A percentile compares a stretch with the other conserved stretches of the same genome.
These are phyloP conservation scores for Bruguiera sexangula DNA, from an alignment of 345 rosid species.

Conservation along the genomic window DNA sequence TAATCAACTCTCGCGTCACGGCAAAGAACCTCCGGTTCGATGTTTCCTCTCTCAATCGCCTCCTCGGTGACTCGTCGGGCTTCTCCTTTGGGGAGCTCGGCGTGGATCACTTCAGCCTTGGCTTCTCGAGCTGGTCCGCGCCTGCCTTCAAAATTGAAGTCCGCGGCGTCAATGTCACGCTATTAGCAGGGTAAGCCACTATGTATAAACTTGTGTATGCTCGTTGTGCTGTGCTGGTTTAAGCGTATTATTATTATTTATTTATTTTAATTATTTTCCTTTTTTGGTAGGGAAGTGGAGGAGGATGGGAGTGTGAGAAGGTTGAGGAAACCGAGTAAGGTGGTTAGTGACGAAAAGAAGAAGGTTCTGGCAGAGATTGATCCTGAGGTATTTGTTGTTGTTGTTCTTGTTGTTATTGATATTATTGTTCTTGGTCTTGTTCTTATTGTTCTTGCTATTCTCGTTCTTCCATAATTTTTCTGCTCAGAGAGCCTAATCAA, in stretches of 20 bases:
- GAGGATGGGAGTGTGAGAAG: constrained; percentile 36
- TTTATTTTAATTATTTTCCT: background rate
- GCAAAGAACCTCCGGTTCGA: constrained; percentile 48
- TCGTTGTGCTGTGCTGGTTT: constrained; percentile 1
- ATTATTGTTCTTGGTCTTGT: background rate
- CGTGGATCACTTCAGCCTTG: constrained; percentile 47
- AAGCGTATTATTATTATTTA: constrained; percentile 1
- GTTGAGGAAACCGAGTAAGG: constrained; percentile 25
- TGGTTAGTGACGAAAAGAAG: constrained; percentile 37
- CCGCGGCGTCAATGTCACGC: constrained; percentile 50
- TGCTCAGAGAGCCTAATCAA: too few relatives aligned
- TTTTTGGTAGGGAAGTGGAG: constrained; percentile 36
- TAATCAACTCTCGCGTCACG: constrained; percentile 45
- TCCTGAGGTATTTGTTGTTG: constrained; percentile 60
- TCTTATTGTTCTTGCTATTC: too few relatives aligned
- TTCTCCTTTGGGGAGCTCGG: constrained; percentile 44
- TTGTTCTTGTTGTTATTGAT: background rate
- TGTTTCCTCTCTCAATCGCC: constrained; percentile 43
- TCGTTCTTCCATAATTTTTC: background rate
- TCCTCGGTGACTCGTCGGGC: constrained; percentile 39
- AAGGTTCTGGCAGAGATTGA: constrained; percentile 55
- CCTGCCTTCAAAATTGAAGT: constrained; percentile 55
- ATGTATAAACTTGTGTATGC: background rate
- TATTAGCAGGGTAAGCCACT: constrained; percentile 44
- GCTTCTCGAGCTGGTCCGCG: constrained; percentile 68